Conservation (phyloP, 345 rosid genomes). For the Pistacia atlantica region DNA sequence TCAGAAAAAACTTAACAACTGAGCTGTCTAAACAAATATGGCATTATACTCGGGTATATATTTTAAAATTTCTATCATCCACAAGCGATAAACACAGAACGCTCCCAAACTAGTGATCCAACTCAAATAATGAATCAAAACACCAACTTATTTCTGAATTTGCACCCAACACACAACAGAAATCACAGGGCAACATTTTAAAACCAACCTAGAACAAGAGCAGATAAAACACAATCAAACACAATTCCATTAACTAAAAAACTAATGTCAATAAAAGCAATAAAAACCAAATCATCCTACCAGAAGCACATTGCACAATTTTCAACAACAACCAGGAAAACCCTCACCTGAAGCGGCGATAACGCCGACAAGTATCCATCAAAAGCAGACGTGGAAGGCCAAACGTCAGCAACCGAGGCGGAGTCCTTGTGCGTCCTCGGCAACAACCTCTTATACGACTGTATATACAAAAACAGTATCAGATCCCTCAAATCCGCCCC, state of each 20-base stretch:
- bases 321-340: neutral
- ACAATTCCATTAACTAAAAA: neutral
- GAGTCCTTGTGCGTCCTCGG: conserved; percentile 96
- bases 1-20: neutral
- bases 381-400: conserved; percentile 99
- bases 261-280: neutral
- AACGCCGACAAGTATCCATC: conserved; percentile 94
- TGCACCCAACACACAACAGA: neutral
- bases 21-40: neutral
- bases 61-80: neutral
- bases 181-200: neutral
- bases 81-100: neutral
- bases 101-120: neutral
- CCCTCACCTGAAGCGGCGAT: conserved; percentile 91
- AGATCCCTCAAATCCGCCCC: conserved; percentile 93
- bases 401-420: conserved; percentile 91
- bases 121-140: neutral
- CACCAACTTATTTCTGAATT: neutral
- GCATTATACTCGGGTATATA: neutral
- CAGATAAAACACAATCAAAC: neutral
- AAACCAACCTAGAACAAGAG: neutral
- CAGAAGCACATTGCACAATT: conserved; percentile 5
- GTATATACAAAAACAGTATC: conserved; percentile 81
- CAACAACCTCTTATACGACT: conserved; percentile 86
- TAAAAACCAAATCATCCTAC: neutral